A percentile compares a stretch with the other conserved stretches of the same genome.
phyloP scores from a whole-genome alignment of 441 rosid species.

The Croton laevigatus region DNA sequence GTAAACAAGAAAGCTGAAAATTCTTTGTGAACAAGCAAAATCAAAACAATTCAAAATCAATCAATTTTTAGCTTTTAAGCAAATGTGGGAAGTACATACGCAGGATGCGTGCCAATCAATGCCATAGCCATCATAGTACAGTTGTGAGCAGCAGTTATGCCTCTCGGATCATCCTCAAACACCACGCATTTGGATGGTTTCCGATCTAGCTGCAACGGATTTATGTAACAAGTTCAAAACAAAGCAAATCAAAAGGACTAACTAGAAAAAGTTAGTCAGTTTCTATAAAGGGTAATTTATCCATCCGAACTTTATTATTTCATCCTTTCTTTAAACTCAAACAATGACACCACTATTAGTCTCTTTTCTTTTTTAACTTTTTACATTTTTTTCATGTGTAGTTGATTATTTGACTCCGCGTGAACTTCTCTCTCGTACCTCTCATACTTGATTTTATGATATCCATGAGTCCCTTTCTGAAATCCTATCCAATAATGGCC shows the following conservation, averaged over 20 bases:
- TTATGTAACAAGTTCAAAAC: conserved; percentile 4
- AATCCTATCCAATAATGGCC: too few species aligned
- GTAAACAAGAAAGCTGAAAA: neutral
- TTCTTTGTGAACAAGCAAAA: neutral
- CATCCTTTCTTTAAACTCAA: neutral
- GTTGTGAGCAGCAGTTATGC: conserved; percentile 90
- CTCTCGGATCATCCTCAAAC: conserved; percentile 91
- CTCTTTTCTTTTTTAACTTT: neutral
- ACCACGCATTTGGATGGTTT: conserved; percentile 94
- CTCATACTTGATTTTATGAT: neutral
- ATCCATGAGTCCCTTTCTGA: too few species aligned
- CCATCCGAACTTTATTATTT: conserved; percentile 3
- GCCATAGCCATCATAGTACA: conserved; percentile 99
- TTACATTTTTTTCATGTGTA: too few species aligned
- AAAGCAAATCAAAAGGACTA: conserved; percentile 2
- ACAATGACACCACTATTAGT: too few species aligned
- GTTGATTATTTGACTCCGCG: neutral
- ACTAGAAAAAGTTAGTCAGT: neutral
- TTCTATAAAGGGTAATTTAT: neutral
- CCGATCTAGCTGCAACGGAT: conserved; percentile 69
- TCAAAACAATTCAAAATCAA: neutral
- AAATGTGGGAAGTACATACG: conserved; percentile 43
- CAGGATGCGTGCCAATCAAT: conserved; percentile 81
- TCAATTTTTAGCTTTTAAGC: too few species aligned
- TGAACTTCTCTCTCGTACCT: neutral